Evolutionary conservation across 31 red algal genomes (phyloP).

Genomic region (Bonnemaisonia californica): DNA sequence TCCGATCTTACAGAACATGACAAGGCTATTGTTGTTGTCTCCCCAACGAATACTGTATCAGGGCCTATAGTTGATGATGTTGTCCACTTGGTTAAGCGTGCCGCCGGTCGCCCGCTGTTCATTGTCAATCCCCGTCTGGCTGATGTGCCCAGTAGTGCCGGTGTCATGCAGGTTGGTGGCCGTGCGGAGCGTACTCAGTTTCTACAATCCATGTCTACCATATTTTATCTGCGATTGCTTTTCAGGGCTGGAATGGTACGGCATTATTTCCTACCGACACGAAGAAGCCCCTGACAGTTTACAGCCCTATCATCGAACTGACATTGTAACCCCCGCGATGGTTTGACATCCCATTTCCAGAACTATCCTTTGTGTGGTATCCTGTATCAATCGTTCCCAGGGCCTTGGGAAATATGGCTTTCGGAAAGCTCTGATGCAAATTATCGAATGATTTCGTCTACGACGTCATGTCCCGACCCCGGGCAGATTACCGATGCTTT

Average conservation of each 20-base stretch:
- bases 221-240: constrained; percentile 74
- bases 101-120: constrained; percentile 38
- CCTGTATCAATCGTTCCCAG: constrained; percentile 23
- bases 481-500: constrained; percentile 4
- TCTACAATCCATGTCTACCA: constrained; percentile 12
- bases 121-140: constrained; percentile 76
- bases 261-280: not conserved
- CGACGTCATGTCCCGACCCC: not conserved
- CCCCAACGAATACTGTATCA: constrained; percentile 79
- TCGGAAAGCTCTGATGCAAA: constrained; percentile 1
- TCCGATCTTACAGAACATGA: constrained; percentile 54
- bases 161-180: constrained; percentile 80
- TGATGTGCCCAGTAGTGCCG: constrained; percentile 71
- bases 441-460: not conserved
- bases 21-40: constrained; percentile 62
- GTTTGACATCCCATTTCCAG: constrained; percentile 1
- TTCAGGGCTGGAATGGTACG: constrained; percentile 60
- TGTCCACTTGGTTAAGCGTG: constrained; percentile 21
- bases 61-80: constrained; percentile 64
- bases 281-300: too few species aligned
- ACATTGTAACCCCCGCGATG: too few species aligned
- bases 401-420: constrained; percentile 41
- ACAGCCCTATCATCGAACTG: too few species aligned
- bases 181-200: constrained; percentile 63
- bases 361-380: constrained; percentile 52